phyloP scores from a whole-genome alignment of 2,329 filamentous ascomycete genomes.

The Fusarium paranaense region DNA sequence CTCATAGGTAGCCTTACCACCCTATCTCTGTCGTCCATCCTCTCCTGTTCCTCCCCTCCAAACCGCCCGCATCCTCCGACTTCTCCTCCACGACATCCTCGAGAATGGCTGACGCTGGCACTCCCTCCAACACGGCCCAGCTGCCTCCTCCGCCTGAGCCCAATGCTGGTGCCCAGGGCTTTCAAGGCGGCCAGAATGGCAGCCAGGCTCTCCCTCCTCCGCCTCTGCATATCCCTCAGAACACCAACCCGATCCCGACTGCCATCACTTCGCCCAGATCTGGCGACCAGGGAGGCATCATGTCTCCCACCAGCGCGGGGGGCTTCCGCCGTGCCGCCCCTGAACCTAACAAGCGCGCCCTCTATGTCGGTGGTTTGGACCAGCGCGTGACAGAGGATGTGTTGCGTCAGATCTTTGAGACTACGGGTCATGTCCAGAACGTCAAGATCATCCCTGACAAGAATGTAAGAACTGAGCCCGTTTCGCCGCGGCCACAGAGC shows the following conservation, averaged over 20 bases:
- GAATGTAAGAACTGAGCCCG: conserved; percentile 77
- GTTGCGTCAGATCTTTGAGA: conserved; percentile 97
- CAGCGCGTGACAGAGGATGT: conserved; percentile 96
- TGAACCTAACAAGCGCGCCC: conserved; percentile 96
- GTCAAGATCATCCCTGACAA: conserved; percentile 99
- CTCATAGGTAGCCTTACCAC: conserved; percentile 44
- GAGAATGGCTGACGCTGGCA: conserved; percentile 82
- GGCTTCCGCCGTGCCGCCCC: conserved; percentile 92
- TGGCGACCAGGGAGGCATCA: conserved; percentile 72
- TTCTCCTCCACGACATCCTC: conserved; percentile 30
- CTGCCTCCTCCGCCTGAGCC: conserved; percentile 77
- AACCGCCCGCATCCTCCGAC: conserved; percentile 17
- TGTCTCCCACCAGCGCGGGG: conserved; percentile 86
- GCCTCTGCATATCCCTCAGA: conserved; percentile 93
- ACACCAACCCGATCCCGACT: conserved; percentile 94
- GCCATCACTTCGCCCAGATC: conserved; percentile 91
- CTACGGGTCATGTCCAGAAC: conserved; percentile 96
- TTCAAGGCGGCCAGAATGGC: conserved; percentile 77
- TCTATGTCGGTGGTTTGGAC: conserved; percentile 96
- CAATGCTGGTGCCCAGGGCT: conserved; percentile 79
- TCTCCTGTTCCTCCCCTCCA: conserved; percentile 28
- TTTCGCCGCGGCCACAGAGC: background rate
- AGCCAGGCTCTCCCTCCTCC: conserved; percentile 84
- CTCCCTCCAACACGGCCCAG: conserved; percentile 71
- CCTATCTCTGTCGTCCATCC: conserved; percentile 33